Evolutionary conservation across 1,284 basidiomycete genomes (phyloP).

Genomic region (Trametes polyzona): DNA sequence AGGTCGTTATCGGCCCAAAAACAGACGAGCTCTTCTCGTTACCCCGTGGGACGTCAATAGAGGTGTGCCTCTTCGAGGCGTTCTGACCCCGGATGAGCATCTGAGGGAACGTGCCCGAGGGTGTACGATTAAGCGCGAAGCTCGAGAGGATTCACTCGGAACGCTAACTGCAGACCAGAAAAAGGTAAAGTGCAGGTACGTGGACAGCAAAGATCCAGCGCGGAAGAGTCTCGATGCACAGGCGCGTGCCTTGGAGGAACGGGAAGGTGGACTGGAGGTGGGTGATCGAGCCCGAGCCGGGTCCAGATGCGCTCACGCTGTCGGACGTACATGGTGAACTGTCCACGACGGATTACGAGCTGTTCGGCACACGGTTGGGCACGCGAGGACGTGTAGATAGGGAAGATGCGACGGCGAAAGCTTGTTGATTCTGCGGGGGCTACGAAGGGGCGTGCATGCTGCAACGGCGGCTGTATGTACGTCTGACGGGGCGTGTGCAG

Average conservation of each 20-base stretch:
- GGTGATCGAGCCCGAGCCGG: background rate
- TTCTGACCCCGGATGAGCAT: background rate
- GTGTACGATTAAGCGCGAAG: background rate
- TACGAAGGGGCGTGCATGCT: background rate
- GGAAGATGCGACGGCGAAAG: background rate
- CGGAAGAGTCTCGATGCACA: constrained; percentile 2
- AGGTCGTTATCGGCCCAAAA: constrained; percentile 6
- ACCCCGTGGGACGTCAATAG: background rate
- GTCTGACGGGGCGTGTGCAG: background rate
- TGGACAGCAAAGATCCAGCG: background rate
- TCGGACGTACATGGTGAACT: background rate
- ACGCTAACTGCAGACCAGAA: background rate
- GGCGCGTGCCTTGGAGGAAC: constrained; percentile 10
- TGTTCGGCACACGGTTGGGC: background rate
- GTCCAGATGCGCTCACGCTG: background rate
- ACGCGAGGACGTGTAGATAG: background rate
- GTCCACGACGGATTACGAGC: background rate
- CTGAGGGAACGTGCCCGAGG: background rate
- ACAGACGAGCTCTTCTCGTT: background rate
- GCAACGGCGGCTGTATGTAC: background rate
- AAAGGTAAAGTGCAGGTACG: constrained; percentile 9
- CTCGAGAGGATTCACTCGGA: background rate
- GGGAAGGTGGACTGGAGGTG: background rate
- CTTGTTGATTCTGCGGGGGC: background rate
- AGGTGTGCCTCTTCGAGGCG: background rate